Conservation (phyloP, 2,329 filamentous ascomycete species). For the Colletotrichum tropicale region DNA sequence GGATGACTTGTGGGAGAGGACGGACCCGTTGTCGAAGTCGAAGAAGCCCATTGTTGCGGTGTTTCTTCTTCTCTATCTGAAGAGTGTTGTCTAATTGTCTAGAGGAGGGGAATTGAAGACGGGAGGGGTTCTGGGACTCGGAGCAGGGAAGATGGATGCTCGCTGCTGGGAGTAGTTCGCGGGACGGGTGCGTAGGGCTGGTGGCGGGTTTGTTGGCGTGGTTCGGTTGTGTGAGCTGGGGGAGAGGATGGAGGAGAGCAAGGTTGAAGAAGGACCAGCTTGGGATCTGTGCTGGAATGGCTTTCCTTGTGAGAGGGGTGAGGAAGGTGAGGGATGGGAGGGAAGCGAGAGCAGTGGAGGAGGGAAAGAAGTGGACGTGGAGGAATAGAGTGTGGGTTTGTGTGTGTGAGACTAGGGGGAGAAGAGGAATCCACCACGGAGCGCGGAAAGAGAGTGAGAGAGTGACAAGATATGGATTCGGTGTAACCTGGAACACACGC, state of each 20-base stretch:
- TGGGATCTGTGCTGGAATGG: neutral
- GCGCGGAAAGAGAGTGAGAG: neutral
- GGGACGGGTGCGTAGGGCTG: neutral
- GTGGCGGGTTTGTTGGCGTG: neutral
- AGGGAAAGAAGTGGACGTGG: neutral
- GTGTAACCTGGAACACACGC: neutral
- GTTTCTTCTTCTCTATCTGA: neutral
- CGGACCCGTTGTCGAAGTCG: constrained; percentile 20
- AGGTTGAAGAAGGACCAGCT: neutral
- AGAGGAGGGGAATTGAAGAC: neutral
- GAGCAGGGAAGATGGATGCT: neutral
- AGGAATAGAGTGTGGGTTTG: neutral
- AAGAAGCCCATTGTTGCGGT: constrained; percentile 20
- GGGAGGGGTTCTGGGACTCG: neutral
- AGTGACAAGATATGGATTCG: neutral
- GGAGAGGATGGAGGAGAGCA: neutral
- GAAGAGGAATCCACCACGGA: neutral
- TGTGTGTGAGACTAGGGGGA: neutral
- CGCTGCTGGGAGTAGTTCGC: neutral
- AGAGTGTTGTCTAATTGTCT: neutral
- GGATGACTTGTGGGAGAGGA: constrained; percentile 19
- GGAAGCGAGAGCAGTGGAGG: neutral
- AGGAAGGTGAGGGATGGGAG: neutral
- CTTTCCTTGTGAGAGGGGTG: neutral
- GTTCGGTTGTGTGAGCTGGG: neutral